Base-by-base conservation (phyloP, 1,284 basidiomycete species). In the Moesziomyces parantarcticus region DNA sequence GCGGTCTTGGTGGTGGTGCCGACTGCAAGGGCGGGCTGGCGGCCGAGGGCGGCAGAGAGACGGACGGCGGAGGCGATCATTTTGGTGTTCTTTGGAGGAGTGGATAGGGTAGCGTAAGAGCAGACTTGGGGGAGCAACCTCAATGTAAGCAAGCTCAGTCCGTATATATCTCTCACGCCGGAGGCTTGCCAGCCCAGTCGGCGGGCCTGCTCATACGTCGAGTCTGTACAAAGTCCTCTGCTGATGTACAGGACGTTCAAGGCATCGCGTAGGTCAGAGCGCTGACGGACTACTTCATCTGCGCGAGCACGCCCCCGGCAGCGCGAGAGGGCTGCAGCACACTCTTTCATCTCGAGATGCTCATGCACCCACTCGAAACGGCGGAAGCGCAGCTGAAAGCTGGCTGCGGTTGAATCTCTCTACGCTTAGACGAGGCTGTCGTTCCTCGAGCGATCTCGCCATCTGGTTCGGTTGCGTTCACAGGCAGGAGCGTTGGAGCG, bases 31-130 rank as follows among this genome's bases (percentile, higher is more conserved):
- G 54, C 61, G 53, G 71, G 66, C 66, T 69, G 71, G 41, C 71
- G 66, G 34, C 50, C 66, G 14, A 74, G 66, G 26, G 71, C 50
- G 44, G 71, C 62, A 16, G 71, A 74, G 53, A 74, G 58, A 26
- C 71, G 71, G 53, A 69, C 62, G 56, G 53, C 62, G 46, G 71
- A 64, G 52, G 66, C 64, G 58, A 65, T 60, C 71, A 74, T 74
- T 18, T 25, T 58, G 54, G 41, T 16, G 36, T n/a, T 50, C 29
- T 26, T 25, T 48, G 39, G 46, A 36, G 46, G 18, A 45, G 36
- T 39, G 7, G 36, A 5, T 39, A 39, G 36, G 36, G 36, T 32
- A 39, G 36, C 36, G 36, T 18, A 18, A 39, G 36, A 39, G 36
- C 36, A 18, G 29, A 8, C 13, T n/a, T 39, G 16, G 36, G 14